phyloP scores from a whole-genome alignment of 2,329 filamentous ascomycete genomes.

The Neurospora crassa region DNA sequence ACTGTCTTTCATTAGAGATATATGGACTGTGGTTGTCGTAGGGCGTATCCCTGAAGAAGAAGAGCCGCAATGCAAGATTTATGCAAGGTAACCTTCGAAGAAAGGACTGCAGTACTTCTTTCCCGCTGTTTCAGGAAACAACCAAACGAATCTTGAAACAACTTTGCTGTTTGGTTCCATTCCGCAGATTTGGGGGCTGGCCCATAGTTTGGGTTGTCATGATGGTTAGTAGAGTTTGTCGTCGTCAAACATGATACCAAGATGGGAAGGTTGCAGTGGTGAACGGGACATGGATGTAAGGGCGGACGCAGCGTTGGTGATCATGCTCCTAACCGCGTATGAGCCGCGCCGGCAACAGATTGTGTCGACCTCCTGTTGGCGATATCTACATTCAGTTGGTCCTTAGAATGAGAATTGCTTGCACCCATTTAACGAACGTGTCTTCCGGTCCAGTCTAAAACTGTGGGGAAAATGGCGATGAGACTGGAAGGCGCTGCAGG shows the following conservation, averaged over 20 bases:
- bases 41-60: not conserved
- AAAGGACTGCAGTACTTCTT: not conserved
- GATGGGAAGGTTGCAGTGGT: not conserved
- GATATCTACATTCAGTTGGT: not conserved
- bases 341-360: not conserved
- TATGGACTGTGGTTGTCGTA: not conserved
- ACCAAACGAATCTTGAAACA: not conserved
- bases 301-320: not conserved
- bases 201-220: not conserved
- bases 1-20: not conserved
- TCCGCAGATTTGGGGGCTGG: not conserved
- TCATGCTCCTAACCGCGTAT: not conserved
- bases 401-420: not conserved
- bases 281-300: not conserved
- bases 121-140: not conserved
- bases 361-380: not conserved
- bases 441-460: not conserved
- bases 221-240: not conserved
- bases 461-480: not conserved
- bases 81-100: not conserved
- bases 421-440: not conserved
- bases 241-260: not conserved
- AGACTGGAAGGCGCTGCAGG: not conserved
- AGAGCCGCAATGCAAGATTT: not conserved
- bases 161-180: not conserved